phyloP scores from a whole-genome alignment of 139 green algal species.

The Coccomyxa sp. region DNA sequence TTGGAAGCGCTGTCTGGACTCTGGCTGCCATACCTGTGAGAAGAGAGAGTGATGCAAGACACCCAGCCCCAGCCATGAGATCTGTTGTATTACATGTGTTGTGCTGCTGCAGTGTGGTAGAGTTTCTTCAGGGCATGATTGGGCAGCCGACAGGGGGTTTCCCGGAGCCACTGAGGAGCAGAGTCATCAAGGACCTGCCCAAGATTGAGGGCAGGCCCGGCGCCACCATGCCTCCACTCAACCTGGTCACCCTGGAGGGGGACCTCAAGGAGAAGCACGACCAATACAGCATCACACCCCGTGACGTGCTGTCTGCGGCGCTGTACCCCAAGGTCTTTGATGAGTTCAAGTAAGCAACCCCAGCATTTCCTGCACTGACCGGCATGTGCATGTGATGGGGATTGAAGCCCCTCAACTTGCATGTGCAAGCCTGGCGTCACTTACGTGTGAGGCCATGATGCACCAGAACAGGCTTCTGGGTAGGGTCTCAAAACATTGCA shows the following conservation, averaged over 20 bases:
- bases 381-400: too few species aligned
- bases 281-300: conserved; percentile 37
- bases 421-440: too few species aligned
- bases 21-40: too few species aligned
- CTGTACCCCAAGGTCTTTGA: conserved; percentile 88
- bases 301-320: conserved; percentile 77
- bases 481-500: too few species aligned
- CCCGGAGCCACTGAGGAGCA: conserved; percentile 78
- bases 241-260: conserved; percentile 60
- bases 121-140: conserved; percentile 78
- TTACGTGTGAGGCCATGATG: too few species aligned
- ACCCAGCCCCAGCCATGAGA: too few species aligned
- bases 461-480: too few species aligned
- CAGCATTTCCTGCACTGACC: too few species aligned
- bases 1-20: too few species aligned
- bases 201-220: conserved; percentile 71
- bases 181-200: conserved; percentile 71
- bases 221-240: conserved; percentile 50
- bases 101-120: conserved; percentile 69
- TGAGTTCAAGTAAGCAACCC: conserved; percentile 54
- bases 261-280: conserved; percentile 64
- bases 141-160: conserved; percentile 65
- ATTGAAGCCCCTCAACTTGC: too few species aligned
- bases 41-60: too few species aligned
- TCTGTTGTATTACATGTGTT: too few species aligned